phyloP scores from a whole-genome alignment of 164 flowering plant genomes.

The Piper longum region DNA sequence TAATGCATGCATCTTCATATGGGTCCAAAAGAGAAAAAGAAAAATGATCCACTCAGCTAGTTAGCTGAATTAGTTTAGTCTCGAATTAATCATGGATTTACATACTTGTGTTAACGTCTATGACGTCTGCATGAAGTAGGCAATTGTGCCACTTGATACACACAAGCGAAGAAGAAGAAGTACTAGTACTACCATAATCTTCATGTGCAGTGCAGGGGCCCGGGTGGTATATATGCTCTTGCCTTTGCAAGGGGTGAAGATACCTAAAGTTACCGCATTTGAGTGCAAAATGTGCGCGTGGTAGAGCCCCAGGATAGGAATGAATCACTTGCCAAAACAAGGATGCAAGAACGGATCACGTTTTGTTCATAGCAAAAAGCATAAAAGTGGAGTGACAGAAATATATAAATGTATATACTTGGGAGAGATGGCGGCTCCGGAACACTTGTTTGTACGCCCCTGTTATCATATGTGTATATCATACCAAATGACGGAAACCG shows the following conservation, averaged over 20 bases:
- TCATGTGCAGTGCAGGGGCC: neutral
- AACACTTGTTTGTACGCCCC: neutral
- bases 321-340: neutral
- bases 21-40: neutral
- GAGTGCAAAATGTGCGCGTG: constrained; percentile 2
- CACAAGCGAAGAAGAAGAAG: no score
- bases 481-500: neutral
- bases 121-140: neutral
- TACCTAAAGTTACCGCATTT: neutral
- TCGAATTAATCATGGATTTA: no score
- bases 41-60: no score
- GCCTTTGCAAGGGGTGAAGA: neutral
- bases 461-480: neutral
- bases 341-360: no score
- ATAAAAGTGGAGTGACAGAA: no score
- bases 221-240: neutral
- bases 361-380: no score
- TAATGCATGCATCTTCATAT: neutral
- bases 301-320: neutral
- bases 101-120: neutral
- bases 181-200: no score
- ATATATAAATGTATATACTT: neutral
- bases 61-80: no score
- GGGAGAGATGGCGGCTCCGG: neutral
- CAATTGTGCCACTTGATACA: neutral